Evolutionary conservation across 345 rosid species (phyloP).

Genomic region (Dovyalis caffra): DNA sequence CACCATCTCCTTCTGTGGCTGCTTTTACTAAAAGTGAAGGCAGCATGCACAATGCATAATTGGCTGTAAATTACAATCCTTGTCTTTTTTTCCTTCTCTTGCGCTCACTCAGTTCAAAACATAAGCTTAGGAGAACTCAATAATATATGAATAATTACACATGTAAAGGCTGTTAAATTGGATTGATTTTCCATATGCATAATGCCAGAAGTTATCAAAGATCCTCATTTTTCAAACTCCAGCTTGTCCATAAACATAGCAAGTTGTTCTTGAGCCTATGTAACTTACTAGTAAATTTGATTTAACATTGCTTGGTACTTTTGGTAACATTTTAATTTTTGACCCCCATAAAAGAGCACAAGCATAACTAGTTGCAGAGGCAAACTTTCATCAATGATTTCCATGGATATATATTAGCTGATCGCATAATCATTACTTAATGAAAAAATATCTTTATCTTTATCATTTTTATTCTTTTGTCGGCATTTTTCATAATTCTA

Average conservation of each 20-base stretch:
- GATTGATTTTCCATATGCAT: neutral
- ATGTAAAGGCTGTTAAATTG: neutral
- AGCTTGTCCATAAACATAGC: neutral
- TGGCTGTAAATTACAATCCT: neutral
- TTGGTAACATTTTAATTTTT: neutral
- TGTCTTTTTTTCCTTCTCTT: neutral
- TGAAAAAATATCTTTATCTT: neutral
- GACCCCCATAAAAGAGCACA: neutral
- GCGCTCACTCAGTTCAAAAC: neutral
- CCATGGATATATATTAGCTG: neutral
- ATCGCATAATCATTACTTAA: neutral
- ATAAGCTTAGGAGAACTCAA: neutral
- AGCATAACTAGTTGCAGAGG: neutral
- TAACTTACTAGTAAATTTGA: neutral
- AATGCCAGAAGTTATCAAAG: neutral
- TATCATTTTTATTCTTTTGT: neutral
- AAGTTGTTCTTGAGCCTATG: neutral
- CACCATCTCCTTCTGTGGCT: neutral
- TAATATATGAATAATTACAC: neutral
- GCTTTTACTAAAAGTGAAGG: neutral
- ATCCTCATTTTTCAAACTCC: neutral
- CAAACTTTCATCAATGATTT: neutral
- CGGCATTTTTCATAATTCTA: neutral
- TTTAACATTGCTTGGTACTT: neutral
- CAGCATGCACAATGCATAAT: neutral